These are phyloP conservation scores for Termitomyces sp. DNA, from an alignment of 768 basidiomycete species.

Conservation along the genomic window DNA sequence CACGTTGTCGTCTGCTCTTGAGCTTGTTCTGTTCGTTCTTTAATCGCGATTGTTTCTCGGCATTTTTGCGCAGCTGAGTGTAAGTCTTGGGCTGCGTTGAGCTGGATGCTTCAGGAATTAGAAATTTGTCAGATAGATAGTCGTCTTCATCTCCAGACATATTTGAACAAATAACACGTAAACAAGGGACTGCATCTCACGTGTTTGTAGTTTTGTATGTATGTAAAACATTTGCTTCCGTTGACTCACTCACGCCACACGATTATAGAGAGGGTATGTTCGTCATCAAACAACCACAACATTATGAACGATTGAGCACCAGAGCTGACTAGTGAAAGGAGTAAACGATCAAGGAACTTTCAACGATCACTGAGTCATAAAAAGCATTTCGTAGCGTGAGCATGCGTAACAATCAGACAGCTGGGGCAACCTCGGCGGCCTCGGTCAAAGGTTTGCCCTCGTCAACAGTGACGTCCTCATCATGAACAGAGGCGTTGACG, in stretches of 20 bases:
- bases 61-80: conserved; percentile 63
- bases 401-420: conserved; percentile 21
- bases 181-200: conserved; percentile 5
- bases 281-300: conserved; percentile 17
- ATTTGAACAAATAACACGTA: conserved; percentile 14
- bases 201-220: not conserved
- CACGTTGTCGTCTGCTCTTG: conserved; percentile 64
- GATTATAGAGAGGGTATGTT: conserved; percentile 4
- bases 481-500: conserved; percentile 71
- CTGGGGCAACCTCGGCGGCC: conserved; percentile 17
- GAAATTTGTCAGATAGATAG: conserved; percentile 86
- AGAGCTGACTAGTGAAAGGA: conserved; percentile 29
- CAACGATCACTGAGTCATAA: conserved; percentile 15
- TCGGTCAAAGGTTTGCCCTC: conserved; percentile 27
- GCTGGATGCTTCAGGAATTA: conserved; percentile 35
- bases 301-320: conserved; percentile 34
- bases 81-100: conserved; percentile 54
- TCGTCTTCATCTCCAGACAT: conserved; percentile 73
- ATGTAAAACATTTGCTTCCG: not conserved
- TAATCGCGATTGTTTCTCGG: conserved; percentile 44
- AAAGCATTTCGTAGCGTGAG: conserved; percentile 32
- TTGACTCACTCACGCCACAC: not conserved
- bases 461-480: conserved; percentile 36
- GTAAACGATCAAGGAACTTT: conserved; percentile 8
- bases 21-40: conserved; percentile 64